Conservation (phyloP, 164 flowering plant genomes). For the Taxillus chinensis region DNA sequence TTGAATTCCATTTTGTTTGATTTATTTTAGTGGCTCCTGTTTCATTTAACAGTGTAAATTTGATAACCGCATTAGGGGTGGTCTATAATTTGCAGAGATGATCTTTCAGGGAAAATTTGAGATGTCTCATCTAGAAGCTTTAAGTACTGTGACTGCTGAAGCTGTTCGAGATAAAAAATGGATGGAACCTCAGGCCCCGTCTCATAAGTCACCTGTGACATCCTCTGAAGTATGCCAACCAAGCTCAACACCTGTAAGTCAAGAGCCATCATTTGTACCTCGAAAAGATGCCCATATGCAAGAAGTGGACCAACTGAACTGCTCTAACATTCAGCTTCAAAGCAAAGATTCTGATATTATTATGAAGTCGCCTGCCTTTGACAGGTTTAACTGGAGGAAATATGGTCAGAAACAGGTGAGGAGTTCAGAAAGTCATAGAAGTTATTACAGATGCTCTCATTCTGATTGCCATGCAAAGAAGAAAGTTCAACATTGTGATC, state of each 20-base stretch:
- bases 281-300: background rate
- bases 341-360: background rate
- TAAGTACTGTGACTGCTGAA: background rate
- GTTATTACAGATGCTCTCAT: slow-evolving; percentile 3
- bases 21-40: no score
- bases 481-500: slow-evolving; percentile 3
- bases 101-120: slow-evolving; percentile 1
- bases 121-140: background rate
- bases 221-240: background rate
- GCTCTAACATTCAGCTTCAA: background rate
- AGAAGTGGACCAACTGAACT: background rate
- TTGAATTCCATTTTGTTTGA: no score
- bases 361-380: background rate
- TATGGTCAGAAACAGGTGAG: slow-evolving; percentile 4
- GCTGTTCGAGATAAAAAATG: background rate
- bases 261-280: background rate
- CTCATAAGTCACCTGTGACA: background rate
- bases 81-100: background rate
- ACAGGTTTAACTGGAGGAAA: slow-evolving; percentile 2
- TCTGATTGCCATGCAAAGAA: slow-evolving; percentile 4
- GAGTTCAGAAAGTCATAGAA: background rate
- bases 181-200: background rate
- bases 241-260: background rate
- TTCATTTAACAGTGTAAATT: no score
- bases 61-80: background rate